Conservation (phyloP, 176 grass and related monocot genomes). For the Rhynchospora tenuis region DNA sequence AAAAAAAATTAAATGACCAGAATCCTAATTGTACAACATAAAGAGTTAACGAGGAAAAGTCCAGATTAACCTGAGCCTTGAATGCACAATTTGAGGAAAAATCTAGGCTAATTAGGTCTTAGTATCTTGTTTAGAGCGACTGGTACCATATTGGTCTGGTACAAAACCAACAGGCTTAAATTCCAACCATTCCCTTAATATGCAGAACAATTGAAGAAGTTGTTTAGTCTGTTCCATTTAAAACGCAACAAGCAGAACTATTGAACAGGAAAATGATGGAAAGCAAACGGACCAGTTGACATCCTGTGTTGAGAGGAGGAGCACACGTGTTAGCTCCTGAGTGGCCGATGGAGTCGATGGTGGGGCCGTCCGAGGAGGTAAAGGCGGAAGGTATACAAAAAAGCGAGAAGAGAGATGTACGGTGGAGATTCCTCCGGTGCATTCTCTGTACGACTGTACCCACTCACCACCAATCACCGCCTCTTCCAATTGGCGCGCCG, state of each 20-base stretch:
- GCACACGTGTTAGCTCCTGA: constrained; percentile 81
- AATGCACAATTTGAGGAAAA: background rate
- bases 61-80: background rate
- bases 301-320: constrained; percentile 72
- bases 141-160: background rate
- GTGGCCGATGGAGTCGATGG: too few relatives aligned
- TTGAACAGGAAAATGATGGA: background rate
- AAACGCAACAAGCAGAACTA: background rate
- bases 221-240: background rate
- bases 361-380: too few relatives aligned
- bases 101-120: background rate
- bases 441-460: too few relatives aligned
- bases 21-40: too few relatives aligned
- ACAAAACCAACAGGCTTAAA: background rate
- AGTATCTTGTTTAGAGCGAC: background rate
- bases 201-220: too few relatives aligned
- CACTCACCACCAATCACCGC: too few relatives aligned
- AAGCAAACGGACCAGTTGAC: constrained; percentile 42
- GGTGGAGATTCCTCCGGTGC: too few relatives aligned
- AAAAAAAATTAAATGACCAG: too few relatives aligned
- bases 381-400: too few relatives aligned
- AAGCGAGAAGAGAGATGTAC: too few relatives aligned
- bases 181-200: background rate
- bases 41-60: too few relatives aligned
- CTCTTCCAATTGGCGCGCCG: too few relatives aligned